Evolutionary conservation across 2,329 filamentous ascomycete species (phyloP).

Genomic region (Lecanicillium sp.): DNA sequence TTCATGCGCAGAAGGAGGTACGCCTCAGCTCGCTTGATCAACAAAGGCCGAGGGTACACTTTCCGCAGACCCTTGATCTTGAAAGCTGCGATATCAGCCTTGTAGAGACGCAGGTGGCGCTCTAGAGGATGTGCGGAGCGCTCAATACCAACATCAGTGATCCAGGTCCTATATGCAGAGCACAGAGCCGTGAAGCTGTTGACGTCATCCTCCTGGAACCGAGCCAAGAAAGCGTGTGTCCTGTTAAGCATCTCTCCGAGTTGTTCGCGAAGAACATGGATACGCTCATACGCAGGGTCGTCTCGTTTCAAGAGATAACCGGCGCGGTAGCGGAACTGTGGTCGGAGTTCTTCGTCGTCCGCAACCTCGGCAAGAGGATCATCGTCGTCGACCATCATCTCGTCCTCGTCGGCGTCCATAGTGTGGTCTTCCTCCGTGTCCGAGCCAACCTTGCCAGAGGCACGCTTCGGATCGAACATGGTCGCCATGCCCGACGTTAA

Average conservation of each 20-base stretch:
- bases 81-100: slow-evolving; percentile 83
- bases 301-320: slow-evolving; percentile 66
- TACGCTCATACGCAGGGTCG: slow-evolving; percentile 58
- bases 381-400: slow-evolving; percentile 40
- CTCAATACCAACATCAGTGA: slow-evolving; percentile 95
- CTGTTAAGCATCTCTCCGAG: slow-evolving; percentile 75
- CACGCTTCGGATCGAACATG: slow-evolving; percentile 75
- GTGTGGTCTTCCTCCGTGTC: slow-evolving; percentile 44
- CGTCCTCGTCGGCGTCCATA: slow-evolving; percentile 47
- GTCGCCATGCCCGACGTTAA: slow-evolving; percentile 85
- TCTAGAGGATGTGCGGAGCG: slow-evolving; percentile 90
- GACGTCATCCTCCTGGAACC: slow-evolving; percentile 90
- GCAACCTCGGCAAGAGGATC: slow-evolving; percentile 56
- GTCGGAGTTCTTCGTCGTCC: slow-evolving; percentile 76
- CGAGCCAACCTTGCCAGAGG: slow-evolving; percentile 46
- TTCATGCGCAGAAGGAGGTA: slow-evolving; percentile 93
- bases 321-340: slow-evolving; percentile 81
- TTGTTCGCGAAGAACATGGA: slow-evolving; percentile 75
- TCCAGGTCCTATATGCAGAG: slow-evolving; percentile 90
- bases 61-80: slow-evolving; percentile 92
- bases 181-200: slow-evolving; percentile 91
- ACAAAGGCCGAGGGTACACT: slow-evolving; percentile 83
- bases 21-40: slow-evolving; percentile 86
- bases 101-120: slow-evolving; percentile 75
- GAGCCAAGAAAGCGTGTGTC: slow-evolving; percentile 76